Conservation (phyloP, 2,329 filamentous ascomycete genomes). For the Tolypocladium capitatum region DNA sequence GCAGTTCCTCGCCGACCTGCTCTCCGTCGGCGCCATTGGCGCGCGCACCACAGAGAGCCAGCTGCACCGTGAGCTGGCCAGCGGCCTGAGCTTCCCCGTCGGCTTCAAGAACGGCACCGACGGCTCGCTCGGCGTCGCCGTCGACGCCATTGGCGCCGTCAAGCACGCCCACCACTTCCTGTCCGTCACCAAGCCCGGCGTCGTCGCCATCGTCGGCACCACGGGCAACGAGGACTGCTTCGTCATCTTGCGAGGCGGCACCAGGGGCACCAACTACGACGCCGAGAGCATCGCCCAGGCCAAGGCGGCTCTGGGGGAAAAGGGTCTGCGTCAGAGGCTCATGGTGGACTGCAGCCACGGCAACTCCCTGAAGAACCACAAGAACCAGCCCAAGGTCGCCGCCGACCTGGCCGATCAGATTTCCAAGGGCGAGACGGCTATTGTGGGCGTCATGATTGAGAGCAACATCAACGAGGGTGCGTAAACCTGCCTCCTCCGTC, state of each 20-base stretch:
- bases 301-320: slow-evolving; percentile 63
- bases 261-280: slow-evolving; percentile 89
- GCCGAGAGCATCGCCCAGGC: slow-evolving; percentile 70
- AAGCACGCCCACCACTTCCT: slow-evolving; percentile 92
- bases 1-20: slow-evolving; percentile 85
- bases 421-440: slow-evolving; percentile 64
- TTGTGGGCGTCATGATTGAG: slow-evolving; percentile 99
- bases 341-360: slow-evolving; percentile 99
- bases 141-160: slow-evolving; percentile 90
- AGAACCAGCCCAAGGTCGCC: slow-evolving; percentile 92
- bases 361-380: slow-evolving; percentile 91
- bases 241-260: slow-evolving; percentile 86
- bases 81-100: slow-evolving; percentile 89
- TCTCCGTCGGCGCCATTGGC: slow-evolving; percentile 85
- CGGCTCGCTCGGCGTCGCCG: slow-evolving; percentile 74
- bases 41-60: slow-evolving; percentile 96
- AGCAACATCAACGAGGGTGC: slow-evolving; percentile 87
- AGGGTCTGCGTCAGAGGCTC: slow-evolving; percentile 60
- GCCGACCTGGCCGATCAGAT: slow-evolving; percentile 73
- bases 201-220: slow-evolving; percentile 89
- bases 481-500: slow-evolving; percentile 10
- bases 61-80: slow-evolving; percentile 86
- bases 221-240: slow-evolving; percentile 95
- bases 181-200: slow-evolving; percentile 90
- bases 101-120: slow-evolving; percentile 99